These are phyloP conservation scores for Candida nonsorbophila DNA, from an alignment of 805 yeast genomes.

Conservation along the genomic window DNA sequence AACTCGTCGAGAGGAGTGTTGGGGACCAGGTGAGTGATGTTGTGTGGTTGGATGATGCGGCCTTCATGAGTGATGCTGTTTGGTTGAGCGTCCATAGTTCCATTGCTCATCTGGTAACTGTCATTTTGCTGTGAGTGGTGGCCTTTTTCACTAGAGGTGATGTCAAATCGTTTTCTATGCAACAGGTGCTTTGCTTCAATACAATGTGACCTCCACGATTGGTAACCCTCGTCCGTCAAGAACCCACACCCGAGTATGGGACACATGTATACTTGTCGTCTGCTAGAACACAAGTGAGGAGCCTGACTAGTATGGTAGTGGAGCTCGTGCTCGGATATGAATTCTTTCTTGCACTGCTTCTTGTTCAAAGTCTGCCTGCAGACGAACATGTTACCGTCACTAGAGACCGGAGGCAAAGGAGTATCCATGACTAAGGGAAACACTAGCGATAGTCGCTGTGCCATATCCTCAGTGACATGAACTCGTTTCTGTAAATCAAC, in stretches of 20 bases:
- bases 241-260: slow-evolving; percentile 37
- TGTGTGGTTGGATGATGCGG: too few species aligned
- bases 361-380: slow-evolving; percentile 9
- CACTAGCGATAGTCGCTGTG: slow-evolving; percentile 4
- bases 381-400: slow-evolving; percentile 12
- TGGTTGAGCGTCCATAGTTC: too few species aligned
- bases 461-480: slow-evolving; percentile 5
- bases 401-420: slow-evolving; percentile 18
- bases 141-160: too few species aligned
- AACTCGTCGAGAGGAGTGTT: too few species aligned
- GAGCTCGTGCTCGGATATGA: slow-evolving; percentile 12
- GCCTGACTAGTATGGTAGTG: slow-evolving; percentile 11
- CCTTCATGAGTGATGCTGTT: too few species aligned
- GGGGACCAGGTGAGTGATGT: too few species aligned
- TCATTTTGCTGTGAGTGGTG: too few species aligned
- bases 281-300: slow-evolving; percentile 19
- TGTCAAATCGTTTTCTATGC: too few species aligned
- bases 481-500: slow-evolving; percentile 1
- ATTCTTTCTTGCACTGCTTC: slow-evolving; percentile 7
- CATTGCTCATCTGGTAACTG: too few species aligned
- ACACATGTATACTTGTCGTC: slow-evolving; percentile 28
- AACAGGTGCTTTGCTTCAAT: slow-evolving; percentile 13
- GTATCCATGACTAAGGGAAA: slow-evolving; percentile 18
- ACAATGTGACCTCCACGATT: slow-evolving; percentile 24
- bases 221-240: slow-evolving; percentile 28